These are phyloP conservation scores for Chernovozyma sophiae-reginae DNA, from an alignment of 1,139 yeast genomes.

Conservation along the genomic window DNA sequence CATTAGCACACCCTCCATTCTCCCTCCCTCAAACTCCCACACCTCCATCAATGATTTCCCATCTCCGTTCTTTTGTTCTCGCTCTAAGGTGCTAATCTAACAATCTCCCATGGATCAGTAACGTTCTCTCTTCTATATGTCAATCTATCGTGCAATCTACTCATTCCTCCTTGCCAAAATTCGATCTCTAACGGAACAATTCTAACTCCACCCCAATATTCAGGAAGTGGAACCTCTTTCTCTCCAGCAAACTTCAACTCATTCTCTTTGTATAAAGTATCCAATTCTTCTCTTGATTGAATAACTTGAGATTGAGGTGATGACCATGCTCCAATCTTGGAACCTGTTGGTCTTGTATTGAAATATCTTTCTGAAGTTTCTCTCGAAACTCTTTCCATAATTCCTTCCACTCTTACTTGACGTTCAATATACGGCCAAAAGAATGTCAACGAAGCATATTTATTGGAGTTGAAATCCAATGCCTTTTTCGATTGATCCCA, in stretches of 20 bases:
- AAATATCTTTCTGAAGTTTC: conserved; percentile 78
- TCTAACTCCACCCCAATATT: conserved; percentile 92
- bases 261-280: conserved; percentile 42
- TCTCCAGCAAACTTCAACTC: conserved; percentile 55
- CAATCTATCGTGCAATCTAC: conserved; percentile 87
- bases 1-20: too few species aligned
- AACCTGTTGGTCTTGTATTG: conserved; percentile 85
- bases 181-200: conserved; percentile 86
- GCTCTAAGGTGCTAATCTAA: conserved; percentile 69
- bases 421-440: conserved; percentile 91
- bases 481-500: conserved; percentile 87
- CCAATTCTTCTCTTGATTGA: conserved; percentile 57
- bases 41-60: too few species aligned
- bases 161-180: conserved; percentile 95
- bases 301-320: conserved; percentile 78
- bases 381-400: conserved; percentile 65
- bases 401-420: conserved; percentile 90
- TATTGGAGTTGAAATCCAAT: conserved; percentile 64
- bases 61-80: too few species aligned
- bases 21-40: too few species aligned
- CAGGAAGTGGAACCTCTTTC: conserved; percentile 82
- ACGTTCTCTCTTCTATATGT: conserved; percentile 57
- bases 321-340: conserved; percentile 96
- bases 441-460: conserved; percentile 79
- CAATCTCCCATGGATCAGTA: conserved; percentile 53